phyloP scores from a whole-genome alignment of 345 rosid species.

The Clarkia xantiana region DNA sequence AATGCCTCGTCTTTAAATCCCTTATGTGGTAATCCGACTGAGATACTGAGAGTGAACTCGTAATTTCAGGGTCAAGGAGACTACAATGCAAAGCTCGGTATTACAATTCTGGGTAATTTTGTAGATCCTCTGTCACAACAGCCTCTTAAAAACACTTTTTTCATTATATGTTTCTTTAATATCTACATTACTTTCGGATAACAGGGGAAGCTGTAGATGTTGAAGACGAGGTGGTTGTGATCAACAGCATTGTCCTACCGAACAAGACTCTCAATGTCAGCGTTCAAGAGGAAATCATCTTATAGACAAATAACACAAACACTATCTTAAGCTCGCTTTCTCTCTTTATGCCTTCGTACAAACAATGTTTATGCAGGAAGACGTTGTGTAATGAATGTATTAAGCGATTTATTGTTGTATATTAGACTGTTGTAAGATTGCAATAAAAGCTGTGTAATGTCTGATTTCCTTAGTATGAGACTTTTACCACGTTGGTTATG shows the following conservation, averaged over 20 bases:
- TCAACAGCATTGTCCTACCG: slow-evolving; percentile 81
- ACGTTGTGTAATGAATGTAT: background rate
- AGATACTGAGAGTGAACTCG: slow-evolving; percentile 6
- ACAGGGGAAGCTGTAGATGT: slow-evolving; percentile 82
- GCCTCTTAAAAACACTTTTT: background rate
- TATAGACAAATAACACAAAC: slow-evolving; percentile 10
- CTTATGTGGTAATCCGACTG: slow-evolving; percentile 6
- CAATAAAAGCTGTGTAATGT: too few relatives aligned
- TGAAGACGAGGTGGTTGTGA: slow-evolving; percentile 86
- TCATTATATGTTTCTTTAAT: background rate
- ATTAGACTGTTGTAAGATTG: too few relatives aligned
- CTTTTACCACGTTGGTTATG: too few relatives aligned
- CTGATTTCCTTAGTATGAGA: too few relatives aligned
- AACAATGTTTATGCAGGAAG: background rate
- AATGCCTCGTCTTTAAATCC: background rate
- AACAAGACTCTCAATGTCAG: slow-evolving; percentile 68
- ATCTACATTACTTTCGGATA: background rate
- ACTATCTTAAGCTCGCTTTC: background rate
- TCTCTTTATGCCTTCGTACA: background rate
- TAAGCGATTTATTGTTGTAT: too few relatives aligned
- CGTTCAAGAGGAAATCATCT: slow-evolving; percentile 73
- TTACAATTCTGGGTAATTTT: slow-evolving; percentile 74
- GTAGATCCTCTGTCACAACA: background rate
- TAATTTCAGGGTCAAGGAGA: slow-evolving; percentile 73
- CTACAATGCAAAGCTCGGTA: slow-evolving; percentile 71